phyloP scores from a whole-genome alignment of 257 asterid species.

The Eucommia ulmoides region DNA sequence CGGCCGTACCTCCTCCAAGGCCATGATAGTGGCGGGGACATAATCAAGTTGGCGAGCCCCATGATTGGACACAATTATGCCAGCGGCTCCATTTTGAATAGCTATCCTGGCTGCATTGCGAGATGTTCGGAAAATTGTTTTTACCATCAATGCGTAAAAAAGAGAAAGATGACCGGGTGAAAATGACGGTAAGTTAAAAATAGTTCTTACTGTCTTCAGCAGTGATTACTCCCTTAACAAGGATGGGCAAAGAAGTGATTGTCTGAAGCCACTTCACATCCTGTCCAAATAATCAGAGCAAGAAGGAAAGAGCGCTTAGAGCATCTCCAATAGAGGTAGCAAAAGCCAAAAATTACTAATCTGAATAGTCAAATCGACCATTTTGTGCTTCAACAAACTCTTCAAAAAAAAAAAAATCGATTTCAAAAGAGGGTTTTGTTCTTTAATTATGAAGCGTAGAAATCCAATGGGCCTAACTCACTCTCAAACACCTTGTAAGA shows the following conservation, averaged over 20 bases:
- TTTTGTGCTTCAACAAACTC: too few relatives aligned
- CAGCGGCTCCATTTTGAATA: constrained; percentile 6
- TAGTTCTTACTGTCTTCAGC: constrained; percentile 4
- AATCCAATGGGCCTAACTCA: too few relatives aligned
- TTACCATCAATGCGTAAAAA: constrained; percentile 1
- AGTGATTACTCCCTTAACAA: constrained; percentile 1
- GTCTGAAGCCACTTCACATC: constrained; percentile 11
- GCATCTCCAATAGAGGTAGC: too few relatives aligned
- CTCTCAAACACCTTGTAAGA: too few relatives aligned
- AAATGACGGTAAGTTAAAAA: neutral
- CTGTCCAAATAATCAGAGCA: neutral
- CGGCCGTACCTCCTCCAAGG: constrained; percentile 8
- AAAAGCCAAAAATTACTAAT: too few relatives aligned
- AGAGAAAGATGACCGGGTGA: neutral
- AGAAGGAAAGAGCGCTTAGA: neutral
- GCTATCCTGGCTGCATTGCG: constrained; percentile 2
- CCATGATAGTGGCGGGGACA: constrained; percentile 8
- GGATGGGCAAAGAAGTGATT: constrained; percentile 6
- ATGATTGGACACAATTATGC: constrained; percentile 8
- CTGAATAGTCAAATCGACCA: too few relatives aligned
- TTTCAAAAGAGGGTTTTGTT: too few relatives aligned
- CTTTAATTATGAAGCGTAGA: too few relatives aligned
- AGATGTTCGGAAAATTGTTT: constrained; percentile 5
- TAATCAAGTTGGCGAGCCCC: constrained; percentile 12
- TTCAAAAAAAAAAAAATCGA: too few relatives aligned